Evolutionary conservation across 768 basidiomycete genomes (phyloP), one percentile per base, ranked within the genome.

Genomic region (Naganishia onofrii): DNA sequence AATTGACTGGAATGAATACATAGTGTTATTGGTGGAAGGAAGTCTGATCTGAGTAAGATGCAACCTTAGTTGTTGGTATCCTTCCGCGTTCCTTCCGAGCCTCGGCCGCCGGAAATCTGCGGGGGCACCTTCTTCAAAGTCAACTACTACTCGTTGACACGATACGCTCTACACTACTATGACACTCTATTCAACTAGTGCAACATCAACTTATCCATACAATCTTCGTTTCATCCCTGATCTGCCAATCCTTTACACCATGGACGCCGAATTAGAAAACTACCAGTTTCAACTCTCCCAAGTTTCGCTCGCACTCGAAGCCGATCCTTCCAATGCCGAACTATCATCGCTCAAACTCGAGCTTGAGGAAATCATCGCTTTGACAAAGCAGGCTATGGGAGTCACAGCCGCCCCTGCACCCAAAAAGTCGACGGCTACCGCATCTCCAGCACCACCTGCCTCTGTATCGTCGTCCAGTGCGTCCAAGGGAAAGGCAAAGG

Each of bases 251-350:
- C 34, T 34, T 23, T 19, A 4, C 60, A 76, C 19, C 3, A 78
- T 78, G 77, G 76, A 78, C 63, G 72, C 78, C 28, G 81, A 82
- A 71, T 72, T 82, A n/a, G 77, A 78, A 69, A 77, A 75, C 9
- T 81, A 77, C 70, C 71, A 76, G 63, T 77, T 79, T 66, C 81
- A 82, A 68, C 78, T 82, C 10, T 77, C 79, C 21, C 79, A 79
- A 57, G 81, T 82, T 70, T 76, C 76, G 53, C 60, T 79, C 48
- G 78, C 77, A 17, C 77, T 82, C 60, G 78, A 77, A 29, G 75
- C 75, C 9, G 79, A 82, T 66, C 81, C 81, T 10, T 57, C 67
- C 21, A 80, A 81, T 69, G 75, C 74, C 23, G 80, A 80, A 66
- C 72, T 81, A 26, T 72, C 73, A 56, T 75, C 76, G n/a, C 74